Percentiles rank a stretch among this genome's conserved stretches.
Conservation (phyloP, 768 basidiomycete species). For the Cubamyces lactineus region DNA sequence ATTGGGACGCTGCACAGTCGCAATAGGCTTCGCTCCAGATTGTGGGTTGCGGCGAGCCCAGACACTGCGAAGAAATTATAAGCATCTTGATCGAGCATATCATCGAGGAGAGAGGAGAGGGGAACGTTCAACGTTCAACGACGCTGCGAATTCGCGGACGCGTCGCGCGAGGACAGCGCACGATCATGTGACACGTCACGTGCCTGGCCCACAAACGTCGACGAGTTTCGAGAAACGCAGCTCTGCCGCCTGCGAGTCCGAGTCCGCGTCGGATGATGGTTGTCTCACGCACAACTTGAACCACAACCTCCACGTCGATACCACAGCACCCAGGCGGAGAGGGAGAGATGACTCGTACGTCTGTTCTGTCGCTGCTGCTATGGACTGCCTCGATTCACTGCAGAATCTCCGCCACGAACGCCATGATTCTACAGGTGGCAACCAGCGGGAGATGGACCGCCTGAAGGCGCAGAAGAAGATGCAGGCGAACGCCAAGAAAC, state of each 20-base stretch:
- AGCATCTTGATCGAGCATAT: too few species aligned
- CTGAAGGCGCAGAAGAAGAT: constrained; percentile 74
- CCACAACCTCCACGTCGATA: constrained; percentile 12
- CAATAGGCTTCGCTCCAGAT: background rate
- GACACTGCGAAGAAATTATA: too few species aligned
- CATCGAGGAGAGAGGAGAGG: too few species aligned
- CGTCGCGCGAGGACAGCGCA: too few species aligned
- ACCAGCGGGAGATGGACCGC: constrained; percentile 80
- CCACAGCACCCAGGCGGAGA: constrained; percentile 3
- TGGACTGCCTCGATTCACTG: constrained; percentile 27
- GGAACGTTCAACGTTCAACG: background rate
- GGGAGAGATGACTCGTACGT: constrained; percentile 27
- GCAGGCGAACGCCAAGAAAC: constrained; percentile 51
- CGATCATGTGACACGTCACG: constrained; percentile 5
- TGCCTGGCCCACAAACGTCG: background rate
- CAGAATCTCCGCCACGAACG: background rate
- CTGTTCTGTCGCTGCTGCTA: background rate
- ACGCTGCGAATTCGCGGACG: too few species aligned
- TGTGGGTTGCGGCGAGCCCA: too few species aligned
- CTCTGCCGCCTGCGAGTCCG: background rate
- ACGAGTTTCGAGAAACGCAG: constrained; percentile 3
- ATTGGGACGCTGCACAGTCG: background rate
- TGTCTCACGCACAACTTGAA: constrained; percentile 18
- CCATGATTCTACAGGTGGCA: constrained; percentile 58
- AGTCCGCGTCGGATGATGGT: background rate